Evolutionary conservation across 169 alveolate species (phyloP), one percentile per base, ranked within the genome.

Genomic region (Theileria orientalis): DNA sequence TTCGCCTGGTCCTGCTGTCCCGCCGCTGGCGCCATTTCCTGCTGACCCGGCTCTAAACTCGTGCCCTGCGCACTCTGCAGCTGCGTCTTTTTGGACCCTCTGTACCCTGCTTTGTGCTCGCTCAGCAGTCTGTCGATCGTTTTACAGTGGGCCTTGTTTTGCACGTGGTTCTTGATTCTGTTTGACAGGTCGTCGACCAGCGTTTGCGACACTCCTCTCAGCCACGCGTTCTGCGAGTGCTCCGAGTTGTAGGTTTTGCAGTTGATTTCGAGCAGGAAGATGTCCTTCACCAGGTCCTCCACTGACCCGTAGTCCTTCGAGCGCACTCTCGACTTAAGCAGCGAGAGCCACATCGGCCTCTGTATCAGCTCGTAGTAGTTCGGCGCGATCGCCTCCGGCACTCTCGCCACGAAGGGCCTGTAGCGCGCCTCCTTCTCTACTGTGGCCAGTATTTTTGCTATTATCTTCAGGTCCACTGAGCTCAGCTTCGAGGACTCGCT

Each of bases 311-410:
- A 92, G 62, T 87, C 86, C 0, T 92, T 66, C 71, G 88, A 79
- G 69, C 87, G 86, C 74, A 94, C 89, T 60, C 91, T 90, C 23
- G 68, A 54, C 41, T 83, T 77, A 66, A 92, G 59, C 51, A 84
- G 79, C 23, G 90, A 85, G 40, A 92, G 64, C 92, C 95, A 92
- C 93, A 92, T 91, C 51, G 96, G 96, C 42, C 70, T 66, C 85
- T 87, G 73, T 27, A 92, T 91, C 9, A 92, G 59, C 63, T 77
- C 69, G 71, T 90, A 92, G 69, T 92, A 92, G 56, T 88, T 86
- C 3, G 96, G 96, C 14, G 96, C 96, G 44, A 85, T 83, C 42
- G 90, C 76, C 60, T 92, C 96, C 27, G 92, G 91, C 41, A 92
- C 87, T 35, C 94, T 63, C 32, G 75, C 56, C 76, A 89, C 74